Conservation (phyloP, 169 alveolate genomes). For the Cryptosporidium ubiquitum region DNA sequence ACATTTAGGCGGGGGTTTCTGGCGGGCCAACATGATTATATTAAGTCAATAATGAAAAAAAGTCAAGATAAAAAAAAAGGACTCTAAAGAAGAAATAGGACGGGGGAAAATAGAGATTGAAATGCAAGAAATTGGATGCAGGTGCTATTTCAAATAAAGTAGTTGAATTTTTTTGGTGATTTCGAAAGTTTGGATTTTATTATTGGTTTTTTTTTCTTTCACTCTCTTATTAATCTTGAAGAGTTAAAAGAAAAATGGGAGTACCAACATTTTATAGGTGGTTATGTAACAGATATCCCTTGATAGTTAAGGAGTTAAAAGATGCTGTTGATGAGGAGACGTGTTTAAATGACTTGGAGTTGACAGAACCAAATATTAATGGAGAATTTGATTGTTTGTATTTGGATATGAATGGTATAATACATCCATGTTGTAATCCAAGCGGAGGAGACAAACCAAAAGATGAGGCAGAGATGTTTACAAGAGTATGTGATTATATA, state of each 20-base stretch:
- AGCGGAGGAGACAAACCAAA: constrained; percentile 88
- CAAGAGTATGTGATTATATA: constrained; percentile 90
- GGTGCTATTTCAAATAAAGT: not conserved
- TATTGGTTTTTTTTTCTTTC: not conserved
- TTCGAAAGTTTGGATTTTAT: not conserved
- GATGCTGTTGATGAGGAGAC: constrained; percentile 83
- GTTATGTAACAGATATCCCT: constrained; percentile 96
- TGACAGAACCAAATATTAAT: constrained; percentile 82
- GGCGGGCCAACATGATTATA: not conserved
- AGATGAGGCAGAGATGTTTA: constrained; percentile 92
- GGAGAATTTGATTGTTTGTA: constrained; percentile 96
- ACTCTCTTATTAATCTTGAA: not conserved
- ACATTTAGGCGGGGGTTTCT: not conserved
- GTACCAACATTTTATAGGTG: constrained; percentile 98
- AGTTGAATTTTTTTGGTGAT: not conserved
- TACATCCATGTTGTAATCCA: constrained; percentile 98
- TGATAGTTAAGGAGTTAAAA: constrained; percentile 85
- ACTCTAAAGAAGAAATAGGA: not conserved
- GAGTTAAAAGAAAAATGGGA: constrained; percentile 89
- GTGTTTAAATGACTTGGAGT: constrained; percentile 73
- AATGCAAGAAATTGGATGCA: not conserved
- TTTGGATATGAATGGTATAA: constrained; percentile 99
- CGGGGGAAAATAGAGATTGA: not conserved
- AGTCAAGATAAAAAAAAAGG: not conserved
- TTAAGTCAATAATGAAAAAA: constrained; percentile 1